Conservation (phyloP, 2,329 filamentous ascomycete species). For the Byssochlamys sp. region DNA sequence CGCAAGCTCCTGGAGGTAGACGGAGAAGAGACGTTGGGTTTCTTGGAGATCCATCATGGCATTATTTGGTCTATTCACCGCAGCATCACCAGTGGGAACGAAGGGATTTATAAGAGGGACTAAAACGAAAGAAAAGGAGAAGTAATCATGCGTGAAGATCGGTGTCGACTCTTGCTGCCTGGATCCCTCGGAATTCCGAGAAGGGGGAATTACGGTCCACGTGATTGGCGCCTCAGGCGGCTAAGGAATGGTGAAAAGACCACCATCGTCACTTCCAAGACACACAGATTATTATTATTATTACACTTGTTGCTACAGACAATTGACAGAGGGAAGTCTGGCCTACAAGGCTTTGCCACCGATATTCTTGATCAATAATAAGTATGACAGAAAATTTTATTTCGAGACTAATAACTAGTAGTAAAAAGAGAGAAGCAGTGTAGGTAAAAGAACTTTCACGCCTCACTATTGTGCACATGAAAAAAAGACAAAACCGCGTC, state of each 20-base stretch:
- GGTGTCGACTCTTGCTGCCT: neutral
- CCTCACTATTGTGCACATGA: conserved; percentile 6
- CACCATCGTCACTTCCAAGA: neutral
- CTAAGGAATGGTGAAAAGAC: neutral
- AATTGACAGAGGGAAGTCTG: too few relatives aligned
- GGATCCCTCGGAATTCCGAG: neutral
- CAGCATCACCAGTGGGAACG: conserved; percentile 2
- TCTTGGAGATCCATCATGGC: conserved; percentile 49
- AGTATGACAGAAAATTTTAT: neutral
- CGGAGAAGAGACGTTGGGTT: conserved; percentile 44
- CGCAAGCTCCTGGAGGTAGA: conserved; percentile 46
- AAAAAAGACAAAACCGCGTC: conserved; percentile 1
- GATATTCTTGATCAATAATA: neutral
- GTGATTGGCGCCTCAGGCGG: neutral
- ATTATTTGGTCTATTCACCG: conserved; percentile 5
- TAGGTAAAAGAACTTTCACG: neutral
- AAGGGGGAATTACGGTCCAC: neutral
- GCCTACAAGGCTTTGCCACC: neutral
- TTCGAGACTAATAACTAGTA: neutral
- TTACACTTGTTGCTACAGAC: too few relatives aligned
- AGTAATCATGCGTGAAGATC: neutral
- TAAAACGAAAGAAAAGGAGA: conserved; percentile 1
- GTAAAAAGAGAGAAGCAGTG: conserved; percentile 2
- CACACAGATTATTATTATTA: too few relatives aligned
- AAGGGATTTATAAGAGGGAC: neutral